A percentile compares a stretch with the other conserved stretches of the same genome.
Conservation (phyloP, 306 rosid genomes). For the Quercus rubra region DNA sequence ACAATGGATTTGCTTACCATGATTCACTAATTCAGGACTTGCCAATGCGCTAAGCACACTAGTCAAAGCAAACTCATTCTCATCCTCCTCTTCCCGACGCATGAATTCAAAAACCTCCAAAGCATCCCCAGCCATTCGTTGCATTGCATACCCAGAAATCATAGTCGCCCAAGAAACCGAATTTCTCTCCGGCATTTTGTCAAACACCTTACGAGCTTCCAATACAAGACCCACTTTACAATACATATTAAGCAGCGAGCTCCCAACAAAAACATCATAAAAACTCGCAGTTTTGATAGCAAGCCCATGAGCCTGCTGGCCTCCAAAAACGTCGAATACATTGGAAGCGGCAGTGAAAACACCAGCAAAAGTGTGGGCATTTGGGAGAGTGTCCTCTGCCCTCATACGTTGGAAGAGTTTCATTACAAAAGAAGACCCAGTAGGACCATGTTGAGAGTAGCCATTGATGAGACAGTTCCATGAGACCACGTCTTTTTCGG, state of each 20-base stretch:
- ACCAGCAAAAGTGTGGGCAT: constrained; percentile 62
- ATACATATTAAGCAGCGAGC: constrained; percentile 60
- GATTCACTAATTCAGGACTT: constrained; percentile 23
- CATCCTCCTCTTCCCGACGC: constrained; percentile 33
- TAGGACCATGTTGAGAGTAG: neutral
- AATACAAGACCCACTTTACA: constrained; percentile 38
- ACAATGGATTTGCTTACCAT: constrained; percentile 59
- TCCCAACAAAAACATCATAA: constrained; percentile 63
- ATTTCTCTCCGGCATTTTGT: constrained; percentile 56
- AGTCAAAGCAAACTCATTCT: constrained; percentile 54
- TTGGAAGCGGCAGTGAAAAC: constrained; percentile 52
- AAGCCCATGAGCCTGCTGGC: constrained; percentile 29
- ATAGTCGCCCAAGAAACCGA: constrained; percentile 69
- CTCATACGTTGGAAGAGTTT: constrained; percentile 54
- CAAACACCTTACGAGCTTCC: constrained; percentile 72
- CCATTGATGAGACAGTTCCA: neutral
- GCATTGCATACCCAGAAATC: constrained; percentile 68
- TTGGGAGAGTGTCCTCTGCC: constrained; percentile 34
- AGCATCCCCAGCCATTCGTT: constrained; percentile 42
- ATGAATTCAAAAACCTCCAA: constrained; percentile 36
- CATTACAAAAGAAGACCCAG: constrained; percentile 21
- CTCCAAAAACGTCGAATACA: constrained; percentile 7
- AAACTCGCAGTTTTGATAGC: constrained; percentile 47
- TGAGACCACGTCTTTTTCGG: neutral
- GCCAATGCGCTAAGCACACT: constrained; percentile 60